Conservation (phyloP, 2,329 filamentous ascomycete genomes). For the Penicillium freii region DNA sequence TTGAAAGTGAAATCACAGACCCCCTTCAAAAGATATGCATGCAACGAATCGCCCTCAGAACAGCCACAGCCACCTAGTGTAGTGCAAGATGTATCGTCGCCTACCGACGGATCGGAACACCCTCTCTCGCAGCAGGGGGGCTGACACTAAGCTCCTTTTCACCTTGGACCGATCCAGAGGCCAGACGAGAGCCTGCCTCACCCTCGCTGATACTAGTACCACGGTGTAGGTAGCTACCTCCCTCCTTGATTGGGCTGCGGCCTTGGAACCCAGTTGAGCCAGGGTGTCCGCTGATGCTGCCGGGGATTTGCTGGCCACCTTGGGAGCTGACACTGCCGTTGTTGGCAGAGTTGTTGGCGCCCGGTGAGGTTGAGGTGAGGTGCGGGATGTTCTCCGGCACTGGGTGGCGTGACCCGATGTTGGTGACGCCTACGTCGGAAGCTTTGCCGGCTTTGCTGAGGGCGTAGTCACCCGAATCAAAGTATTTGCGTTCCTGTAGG, state of each 20-base stretch:
- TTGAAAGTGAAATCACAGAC: constrained; percentile 27
- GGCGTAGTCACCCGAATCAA: constrained; percentile 94
- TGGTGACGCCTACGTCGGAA: constrained; percentile 87
- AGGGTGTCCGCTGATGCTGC: constrained; percentile 44
- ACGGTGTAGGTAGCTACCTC: constrained; percentile 72
- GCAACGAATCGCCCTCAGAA: constrained; percentile 10
- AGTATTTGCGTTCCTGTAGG: constrained; percentile 89
- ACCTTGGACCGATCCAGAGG: constrained; percentile 50
- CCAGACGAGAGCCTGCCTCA: constrained; percentile 21
- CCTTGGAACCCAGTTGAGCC: constrained; percentile 51
- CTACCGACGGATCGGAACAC: constrained; percentile 64
- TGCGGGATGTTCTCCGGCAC: constrained; percentile 94
- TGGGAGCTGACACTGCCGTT: constrained; percentile 31
- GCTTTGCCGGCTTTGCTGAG: constrained; percentile 97
- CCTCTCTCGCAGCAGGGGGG: constrained; percentile 49
- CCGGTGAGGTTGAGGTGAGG: constrained; percentile 64
- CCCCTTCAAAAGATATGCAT: constrained; percentile 14
- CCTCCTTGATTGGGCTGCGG: constrained; percentile 86
- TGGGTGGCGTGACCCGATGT: constrained; percentile 91
- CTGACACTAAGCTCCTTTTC: constrained; percentile 43
- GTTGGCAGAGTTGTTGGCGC: constrained; percentile 35
- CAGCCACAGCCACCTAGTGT: constrained; percentile 7
- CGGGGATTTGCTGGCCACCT: constrained; percentile 41
- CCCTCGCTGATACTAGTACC: constrained; percentile 67
- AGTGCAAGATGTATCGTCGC: constrained; percentile 20